These are phyloP conservation scores for Setomelanomma holmii DNA, from an alignment of 2,329 filamentous ascomycete species.

Conservation along the genomic window DNA sequence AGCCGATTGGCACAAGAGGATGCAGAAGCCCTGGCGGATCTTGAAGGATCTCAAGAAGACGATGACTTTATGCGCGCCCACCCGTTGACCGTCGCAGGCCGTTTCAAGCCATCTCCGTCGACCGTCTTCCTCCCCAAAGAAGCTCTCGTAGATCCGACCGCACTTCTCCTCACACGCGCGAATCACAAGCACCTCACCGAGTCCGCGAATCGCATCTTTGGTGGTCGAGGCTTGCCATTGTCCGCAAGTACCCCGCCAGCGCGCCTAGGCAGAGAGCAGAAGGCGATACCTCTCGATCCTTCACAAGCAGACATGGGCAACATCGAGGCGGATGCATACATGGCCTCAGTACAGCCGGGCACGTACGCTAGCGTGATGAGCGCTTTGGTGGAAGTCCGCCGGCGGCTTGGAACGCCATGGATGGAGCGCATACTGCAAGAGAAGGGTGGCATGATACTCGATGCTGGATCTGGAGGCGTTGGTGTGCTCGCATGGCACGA, in stretches of 20 bases:
- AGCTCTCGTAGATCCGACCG: conserved; percentile 74
- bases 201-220: conserved; percentile 76
- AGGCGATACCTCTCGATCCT: conserved; percentile 69
- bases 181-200: conserved; percentile 74
- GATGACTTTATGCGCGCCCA: conserved; percentile 68
- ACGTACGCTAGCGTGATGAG: conserved; percentile 73
- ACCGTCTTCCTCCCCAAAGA: conserved; percentile 77
- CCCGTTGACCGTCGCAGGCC: conserved; percentile 75
- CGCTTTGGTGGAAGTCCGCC: conserved; percentile 74
- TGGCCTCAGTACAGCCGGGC: conserved; percentile 73
- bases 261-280: conserved; percentile 64
- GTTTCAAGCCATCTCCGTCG: conserved; percentile 74
- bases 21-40: conserved; percentile 44
- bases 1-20: conserved; percentile 52
- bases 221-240: conserved; percentile 76
- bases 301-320: conserved; percentile 72
- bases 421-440: conserved; percentile 69
- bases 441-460: conserved; percentile 70
- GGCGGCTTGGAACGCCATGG: conserved; percentile 75
- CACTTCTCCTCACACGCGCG: conserved; percentile 69
- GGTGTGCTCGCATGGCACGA: conserved; percentile 79
- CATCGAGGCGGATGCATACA: conserved; percentile 76
- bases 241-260: conserved; percentile 73
- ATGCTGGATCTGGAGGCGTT: conserved; percentile 77
- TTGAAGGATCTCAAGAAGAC: conserved; percentile 37